phyloP scores from a whole-genome alignment of 179 eudicot genomes.

The Spergularia azorica region DNA sequence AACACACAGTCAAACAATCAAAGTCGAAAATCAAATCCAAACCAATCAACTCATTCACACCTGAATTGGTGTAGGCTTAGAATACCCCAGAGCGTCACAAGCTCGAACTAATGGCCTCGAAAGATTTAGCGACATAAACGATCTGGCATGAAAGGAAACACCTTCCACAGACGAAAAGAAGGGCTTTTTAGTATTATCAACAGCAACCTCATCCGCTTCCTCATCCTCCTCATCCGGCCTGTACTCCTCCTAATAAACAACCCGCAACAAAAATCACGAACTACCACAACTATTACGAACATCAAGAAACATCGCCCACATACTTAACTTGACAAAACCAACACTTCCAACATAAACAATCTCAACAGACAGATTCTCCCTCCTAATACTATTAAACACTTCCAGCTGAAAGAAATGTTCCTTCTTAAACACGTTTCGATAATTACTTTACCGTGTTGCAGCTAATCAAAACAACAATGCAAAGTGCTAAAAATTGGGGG shows the following conservation, averaged over 20 bases:
- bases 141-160: conserved; percentile 64
- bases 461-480: too few species aligned
- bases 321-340: background rate
- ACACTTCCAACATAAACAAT: background rate
- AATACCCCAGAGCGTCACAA: conserved; percentile 77
- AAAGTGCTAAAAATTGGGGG: too few species aligned
- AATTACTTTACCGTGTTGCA: too few species aligned
- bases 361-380: background rate
- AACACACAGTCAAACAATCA: background rate
- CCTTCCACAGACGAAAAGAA: conserved; percentile 74
- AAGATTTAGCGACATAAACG: conserved; percentile 83
- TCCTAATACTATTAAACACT: too few species aligned
- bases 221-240: conserved; percentile 58
- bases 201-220: conserved; percentile 40
- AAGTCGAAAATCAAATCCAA: background rate
- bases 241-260: conserved; percentile 59
- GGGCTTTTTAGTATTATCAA: conserved; percentile 37
- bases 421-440: too few species aligned
- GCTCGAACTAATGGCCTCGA: conserved; percentile 93
- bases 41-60: conserved; percentile 29
- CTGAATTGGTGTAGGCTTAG: conserved; percentile 96
- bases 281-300: background rate
- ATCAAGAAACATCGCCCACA: background rate
- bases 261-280: background rate
- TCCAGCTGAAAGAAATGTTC: too few species aligned